Conservation (phyloP, 768 basidiomycete species). For the Daedaleopsis nitida region DNA sequence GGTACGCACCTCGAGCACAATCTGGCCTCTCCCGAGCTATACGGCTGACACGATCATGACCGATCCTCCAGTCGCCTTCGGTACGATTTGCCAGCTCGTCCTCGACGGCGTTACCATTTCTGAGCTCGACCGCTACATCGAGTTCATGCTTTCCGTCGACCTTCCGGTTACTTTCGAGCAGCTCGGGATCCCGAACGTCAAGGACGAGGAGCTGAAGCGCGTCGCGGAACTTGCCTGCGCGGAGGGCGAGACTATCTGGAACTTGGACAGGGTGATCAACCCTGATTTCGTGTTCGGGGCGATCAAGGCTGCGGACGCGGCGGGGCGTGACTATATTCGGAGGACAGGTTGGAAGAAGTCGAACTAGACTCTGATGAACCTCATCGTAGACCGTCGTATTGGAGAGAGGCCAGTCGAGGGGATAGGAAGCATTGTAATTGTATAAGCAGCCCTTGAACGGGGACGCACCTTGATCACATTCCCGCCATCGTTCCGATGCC, state of each 20-base stretch:
- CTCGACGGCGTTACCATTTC: conserved; percentile 26
- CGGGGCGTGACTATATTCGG: conserved; percentile 26
- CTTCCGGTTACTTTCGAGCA: conserved; percentile 32
- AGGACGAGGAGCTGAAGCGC: conserved; percentile 29
- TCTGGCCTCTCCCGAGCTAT: neutral
- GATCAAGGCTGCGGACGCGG: conserved; percentile 33
- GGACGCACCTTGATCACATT: too few species aligned
- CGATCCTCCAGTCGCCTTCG: conserved; percentile 29
- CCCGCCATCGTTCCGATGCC: too few species aligned
- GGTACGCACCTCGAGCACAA: conserved; percentile 9
- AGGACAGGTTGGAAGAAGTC: conserved; percentile 24
- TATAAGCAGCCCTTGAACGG: too few species aligned
- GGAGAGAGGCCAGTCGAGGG: too few species aligned
- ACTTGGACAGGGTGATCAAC: conserved; percentile 31
- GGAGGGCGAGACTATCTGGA: conserved; percentile 34
- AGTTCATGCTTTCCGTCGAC: conserved; percentile 32
- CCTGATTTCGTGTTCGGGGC: conserved; percentile 30
- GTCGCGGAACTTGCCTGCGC: conserved; percentile 31
- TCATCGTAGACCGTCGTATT: too few species aligned
- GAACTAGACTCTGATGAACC: too few species aligned
- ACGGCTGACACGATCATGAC: neutral
- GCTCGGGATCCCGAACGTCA: conserved; percentile 32
- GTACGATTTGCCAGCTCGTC: conserved; percentile 32
- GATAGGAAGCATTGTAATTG: too few species aligned
- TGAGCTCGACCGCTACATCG: conserved; percentile 33